Evolutionary conservation across 805 yeast genomes (phyloP).

Genomic region (Barnettozyma populi): DNA sequence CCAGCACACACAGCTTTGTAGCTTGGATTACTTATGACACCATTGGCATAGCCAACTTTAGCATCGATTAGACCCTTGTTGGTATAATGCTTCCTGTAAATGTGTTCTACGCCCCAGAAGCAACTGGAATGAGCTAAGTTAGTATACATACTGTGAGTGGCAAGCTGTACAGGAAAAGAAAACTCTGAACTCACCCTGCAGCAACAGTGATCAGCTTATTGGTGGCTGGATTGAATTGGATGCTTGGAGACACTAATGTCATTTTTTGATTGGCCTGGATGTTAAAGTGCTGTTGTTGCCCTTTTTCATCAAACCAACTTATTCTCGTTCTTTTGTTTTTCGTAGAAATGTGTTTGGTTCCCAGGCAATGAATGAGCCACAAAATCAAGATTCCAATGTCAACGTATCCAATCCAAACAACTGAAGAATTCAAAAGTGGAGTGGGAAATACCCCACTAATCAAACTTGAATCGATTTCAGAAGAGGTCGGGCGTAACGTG

Average conservation of each 20-base stretch:
- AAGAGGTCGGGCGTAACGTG: slow-evolving; percentile 63
- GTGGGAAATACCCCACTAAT: slow-evolving; percentile 74
- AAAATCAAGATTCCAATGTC: too few relatives aligned
- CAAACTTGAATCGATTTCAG: slow-evolving; percentile 53
- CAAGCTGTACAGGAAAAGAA: neutral
- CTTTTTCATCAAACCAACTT: too few relatives aligned
- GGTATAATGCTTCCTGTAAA: slow-evolving; percentile 65
- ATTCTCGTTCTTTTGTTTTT: too few relatives aligned
- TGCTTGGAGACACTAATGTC: slow-evolving; percentile 33
- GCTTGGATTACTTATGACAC: slow-evolving; percentile 45
- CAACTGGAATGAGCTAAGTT: slow-evolving; percentile 31
- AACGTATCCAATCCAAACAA: slow-evolving; percentile 14
- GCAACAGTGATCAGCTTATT: slow-evolving; percentile 54
- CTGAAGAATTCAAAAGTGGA: slow-evolving; percentile 16
- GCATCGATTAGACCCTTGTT: slow-evolving; percentile 64
- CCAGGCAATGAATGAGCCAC: too few relatives aligned
- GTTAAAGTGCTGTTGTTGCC: too few relatives aligned
- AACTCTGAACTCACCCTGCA: slow-evolving; percentile 45
- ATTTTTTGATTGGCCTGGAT: neutral
- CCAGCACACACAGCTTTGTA: slow-evolving; percentile 76
- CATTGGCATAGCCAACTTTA: slow-evolving; percentile 90
- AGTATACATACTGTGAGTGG: neutral
- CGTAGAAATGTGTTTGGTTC: too few relatives aligned
- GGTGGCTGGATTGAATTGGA: slow-evolving; percentile 37
- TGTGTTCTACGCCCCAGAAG: slow-evolving; percentile 88